Percentiles rank a stretch among this genome's conserved stretches.
phyloP scores from a whole-genome alignment of 345 rosid genomes.

The Odontarrhena argentea region DNA sequence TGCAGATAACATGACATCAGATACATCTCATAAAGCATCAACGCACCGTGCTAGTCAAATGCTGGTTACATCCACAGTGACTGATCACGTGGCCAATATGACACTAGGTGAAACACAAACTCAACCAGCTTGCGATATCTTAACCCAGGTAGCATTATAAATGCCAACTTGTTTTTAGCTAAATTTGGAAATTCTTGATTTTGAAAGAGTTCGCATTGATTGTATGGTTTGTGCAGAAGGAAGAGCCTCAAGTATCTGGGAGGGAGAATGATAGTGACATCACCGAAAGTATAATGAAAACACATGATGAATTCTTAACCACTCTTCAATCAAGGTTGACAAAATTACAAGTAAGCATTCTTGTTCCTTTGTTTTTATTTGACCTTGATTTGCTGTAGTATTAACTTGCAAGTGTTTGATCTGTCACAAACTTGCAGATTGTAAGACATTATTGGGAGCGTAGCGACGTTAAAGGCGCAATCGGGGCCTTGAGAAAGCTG shows the following conservation, averaged over 20 bases:
- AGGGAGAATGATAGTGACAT: constrained; percentile 49
- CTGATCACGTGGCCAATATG: constrained; percentile 23
- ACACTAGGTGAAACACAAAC: constrained; percentile 26
- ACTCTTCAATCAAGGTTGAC: constrained; percentile 80
- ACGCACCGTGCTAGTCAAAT: constrained; percentile 21
- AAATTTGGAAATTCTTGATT: too few relatives aligned
- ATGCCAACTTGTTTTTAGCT: neutral
- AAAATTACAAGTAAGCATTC: constrained; percentile 73
- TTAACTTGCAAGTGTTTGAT: constrained; percentile 13
- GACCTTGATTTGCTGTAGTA: neutral
- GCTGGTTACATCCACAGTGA: constrained; percentile 22
- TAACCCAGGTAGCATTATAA: constrained; percentile 30
- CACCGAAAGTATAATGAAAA: constrained; percentile 68
- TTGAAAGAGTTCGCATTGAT: constrained; percentile 1
- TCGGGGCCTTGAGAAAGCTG: constrained; percentile 73
- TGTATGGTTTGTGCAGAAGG: constrained; percentile 49
- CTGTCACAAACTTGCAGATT: constrained; percentile 52
- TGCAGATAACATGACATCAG: neutral
- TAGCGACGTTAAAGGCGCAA: constrained; percentile 78
- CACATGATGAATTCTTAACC: constrained; percentile 68
- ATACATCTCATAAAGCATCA: constrained; percentile 26
- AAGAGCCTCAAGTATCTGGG: constrained; percentile 54
- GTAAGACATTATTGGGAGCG: constrained; percentile 84
- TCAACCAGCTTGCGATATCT: constrained; percentile 15
- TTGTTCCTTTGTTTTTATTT: constrained; percentile 7